Evolutionary conservation across 805 yeast genomes (phyloP).

Genomic region (Yarrowia deformans): DNA sequence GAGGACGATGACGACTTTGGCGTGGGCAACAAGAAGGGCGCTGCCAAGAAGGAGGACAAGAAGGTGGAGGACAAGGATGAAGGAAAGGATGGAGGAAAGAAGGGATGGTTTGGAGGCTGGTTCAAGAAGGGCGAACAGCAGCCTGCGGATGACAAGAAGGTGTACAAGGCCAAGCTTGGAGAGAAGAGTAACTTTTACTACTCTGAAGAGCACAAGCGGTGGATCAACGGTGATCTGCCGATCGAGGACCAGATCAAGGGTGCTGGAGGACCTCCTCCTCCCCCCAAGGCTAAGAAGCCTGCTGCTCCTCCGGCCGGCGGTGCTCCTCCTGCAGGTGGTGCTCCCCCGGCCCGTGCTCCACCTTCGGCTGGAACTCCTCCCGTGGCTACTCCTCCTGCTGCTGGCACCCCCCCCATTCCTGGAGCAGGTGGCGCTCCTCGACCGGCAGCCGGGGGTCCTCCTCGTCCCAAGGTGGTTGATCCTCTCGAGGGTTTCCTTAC

Average conservation of each 20-base stretch:
- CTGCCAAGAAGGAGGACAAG: slow-evolving; percentile 45
- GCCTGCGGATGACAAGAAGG: slow-evolving; percentile 66
- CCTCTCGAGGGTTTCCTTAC: slow-evolving; percentile 59
- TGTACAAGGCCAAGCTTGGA: slow-evolving; percentile 85
- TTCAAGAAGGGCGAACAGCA: slow-evolving; percentile 57
- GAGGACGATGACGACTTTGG: slow-evolving; percentile 44
- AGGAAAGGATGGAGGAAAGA: slow-evolving; percentile 46
- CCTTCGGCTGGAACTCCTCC: slow-evolving; percentile 23
- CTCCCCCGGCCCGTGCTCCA: slow-evolving; percentile 50
- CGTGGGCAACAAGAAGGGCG: slow-evolving; percentile 43
- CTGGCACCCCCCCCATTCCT: slow-evolving; percentile 44
- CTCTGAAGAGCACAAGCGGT: slow-evolving; percentile 83
- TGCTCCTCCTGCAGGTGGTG: slow-evolving; percentile 40
- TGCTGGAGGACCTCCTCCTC: slow-evolving; percentile 75
- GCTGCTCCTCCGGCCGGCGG: slow-evolving; percentile 38
- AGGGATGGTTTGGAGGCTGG: slow-evolving; percentile 67
- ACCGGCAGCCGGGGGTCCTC: slow-evolving; percentile 15
- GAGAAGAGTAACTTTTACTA: slow-evolving; percentile 74
- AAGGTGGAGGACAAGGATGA: slow-evolving; percentile 43
- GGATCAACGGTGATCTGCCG: slow-evolving; percentile 74
- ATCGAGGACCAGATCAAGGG: slow-evolving; percentile 51
- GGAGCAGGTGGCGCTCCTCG: slow-evolving; percentile 46
- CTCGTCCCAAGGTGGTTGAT: slow-evolving; percentile 48
- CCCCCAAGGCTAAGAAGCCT: slow-evolving; percentile 53
- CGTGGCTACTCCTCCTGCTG: slow-evolving; percentile 38